These are phyloP conservation scores for Botrytis squamosa DNA, from an alignment of 2,329 filamentous ascomycete genomes.

Conservation along the genomic window DNA sequence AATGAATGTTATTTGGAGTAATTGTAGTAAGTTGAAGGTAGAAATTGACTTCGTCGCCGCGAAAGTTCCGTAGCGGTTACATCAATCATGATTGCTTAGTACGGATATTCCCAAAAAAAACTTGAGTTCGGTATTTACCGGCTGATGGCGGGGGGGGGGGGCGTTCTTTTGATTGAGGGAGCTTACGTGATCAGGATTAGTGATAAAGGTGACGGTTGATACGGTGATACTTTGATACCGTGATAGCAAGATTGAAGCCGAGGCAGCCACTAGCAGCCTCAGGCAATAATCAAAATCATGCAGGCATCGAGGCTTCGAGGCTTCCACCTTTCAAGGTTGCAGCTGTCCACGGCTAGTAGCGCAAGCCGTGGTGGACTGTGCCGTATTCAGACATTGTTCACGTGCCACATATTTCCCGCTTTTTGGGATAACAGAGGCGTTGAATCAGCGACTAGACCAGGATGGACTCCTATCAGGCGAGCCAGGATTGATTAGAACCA, in stretches of 20 bases:
- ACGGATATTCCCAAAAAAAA: neutral
- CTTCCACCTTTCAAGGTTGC: too few relatives aligned
- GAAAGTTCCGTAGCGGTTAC: neutral
- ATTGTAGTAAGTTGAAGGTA: neutral
- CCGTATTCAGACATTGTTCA: neutral
- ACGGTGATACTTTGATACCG: too few relatives aligned
- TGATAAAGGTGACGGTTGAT: neutral
- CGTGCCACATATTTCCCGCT: neutral
- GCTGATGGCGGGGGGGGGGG: neutral
- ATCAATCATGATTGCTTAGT: neutral
- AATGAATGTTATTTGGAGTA: conserved; percentile 20
- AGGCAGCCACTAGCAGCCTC: neutral
- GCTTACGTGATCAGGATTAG: neutral
- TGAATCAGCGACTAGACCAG: neutral
- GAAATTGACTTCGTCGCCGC: neutral
- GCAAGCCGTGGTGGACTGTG: neutral
- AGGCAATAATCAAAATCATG: too few relatives aligned
- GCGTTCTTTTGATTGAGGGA: neutral
- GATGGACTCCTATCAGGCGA: neutral
- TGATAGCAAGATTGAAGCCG: neutral
- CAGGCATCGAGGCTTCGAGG: too few relatives aligned
- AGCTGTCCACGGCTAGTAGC: neutral
- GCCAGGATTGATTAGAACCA: neutral
- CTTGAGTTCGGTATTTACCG: conserved; percentile 11
- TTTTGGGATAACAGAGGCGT: neutral